Evolutionary conservation across 148 eudicot species (phyloP).

Genomic region (Fallopia convolvulus): DNA sequence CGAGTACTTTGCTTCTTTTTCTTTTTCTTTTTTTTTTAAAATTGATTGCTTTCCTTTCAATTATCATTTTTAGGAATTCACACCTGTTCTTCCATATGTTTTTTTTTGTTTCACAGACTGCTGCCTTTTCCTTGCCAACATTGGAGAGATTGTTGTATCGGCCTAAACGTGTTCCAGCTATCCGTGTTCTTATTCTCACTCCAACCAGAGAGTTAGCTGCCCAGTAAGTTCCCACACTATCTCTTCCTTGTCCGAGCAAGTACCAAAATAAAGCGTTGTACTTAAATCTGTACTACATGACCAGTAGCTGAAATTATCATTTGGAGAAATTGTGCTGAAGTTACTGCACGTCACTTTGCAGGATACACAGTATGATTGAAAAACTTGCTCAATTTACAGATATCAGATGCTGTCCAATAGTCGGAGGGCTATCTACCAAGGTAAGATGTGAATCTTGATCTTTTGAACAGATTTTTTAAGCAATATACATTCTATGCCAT

Average conservation of each 20-base stretch:
- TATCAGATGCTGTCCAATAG: constrained; percentile 77
- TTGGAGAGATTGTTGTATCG: constrained; percentile 71
- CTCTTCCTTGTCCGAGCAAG: neutral
- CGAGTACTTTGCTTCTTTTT: neutral
- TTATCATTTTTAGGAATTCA: neutral
- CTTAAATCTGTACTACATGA: neutral
- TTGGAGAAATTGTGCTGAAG: neutral
- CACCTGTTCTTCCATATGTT: neutral
- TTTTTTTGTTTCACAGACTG: constrained; percentile 47
- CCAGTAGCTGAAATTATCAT: neutral
- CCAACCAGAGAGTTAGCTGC: constrained; percentile 95
- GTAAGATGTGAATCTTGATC: constrained; percentile 25
- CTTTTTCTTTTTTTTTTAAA: neutral
- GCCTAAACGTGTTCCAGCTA: constrained; percentile 73
- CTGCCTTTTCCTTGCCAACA: constrained; percentile 87
- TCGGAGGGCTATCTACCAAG: constrained; percentile 83
- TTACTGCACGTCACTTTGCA: constrained; percentile 23
- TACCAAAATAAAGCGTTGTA: neutral
- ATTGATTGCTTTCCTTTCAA: neutral
- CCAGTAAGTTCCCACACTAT: constrained; percentile 52
- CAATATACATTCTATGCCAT: neutral
- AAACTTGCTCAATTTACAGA: constrained; percentile 86
- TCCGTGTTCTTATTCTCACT: constrained; percentile 87
- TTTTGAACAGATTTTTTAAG: neutral
- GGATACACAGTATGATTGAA: constrained; percentile 85